Base-by-base conservation (phyloP, 305 asterid genomes). In the Ajuga reptans region DNA sequence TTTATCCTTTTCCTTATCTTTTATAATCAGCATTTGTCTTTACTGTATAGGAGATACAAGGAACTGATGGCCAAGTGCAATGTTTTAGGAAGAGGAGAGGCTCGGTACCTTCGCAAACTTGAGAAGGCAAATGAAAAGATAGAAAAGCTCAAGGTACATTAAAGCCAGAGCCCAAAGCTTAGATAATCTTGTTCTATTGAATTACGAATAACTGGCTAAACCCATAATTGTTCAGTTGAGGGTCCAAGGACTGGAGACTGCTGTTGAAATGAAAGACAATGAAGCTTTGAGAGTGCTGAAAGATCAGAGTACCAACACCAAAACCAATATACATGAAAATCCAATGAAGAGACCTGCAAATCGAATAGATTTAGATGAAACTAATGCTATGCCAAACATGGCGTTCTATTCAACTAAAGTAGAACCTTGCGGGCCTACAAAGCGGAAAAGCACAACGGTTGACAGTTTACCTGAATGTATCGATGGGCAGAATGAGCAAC, bases 51-150 rank as follows among this genome's bases (percentile, higher is more conserved):
- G 95, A 83, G 84, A 82, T 92, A 92, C 87, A 92, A 92, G 87
- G 98, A 92, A 80, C 78, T 92, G 75, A 80, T 92, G 94, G 78
- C 84, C 51, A 90, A 88, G 79, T 90, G 97, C 89, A 89, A 79
- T 77, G 50, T 67, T 50, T 85, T 90, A 77, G 97, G 97, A 78
- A 81, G 98, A 78, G 92, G 97, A 68, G 96, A 93, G 78, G 88
- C 98, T 15, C 86, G 86, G 59, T 76, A 83, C 71, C 82, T 75
- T 39, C 74, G 74, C 64, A 87, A 88, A 77, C 92, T 92, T 42
- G 87, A 88, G 78, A 90, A 86, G 76, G 96, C 96, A 41, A 75
- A 70, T 57, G 91, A 84, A 72, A 90, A 84, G 87, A 88, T 90
- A 62, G 79, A 76, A 66, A 92, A 79, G 74, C 84, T 90, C 69